Evolutionary conservation across 805 yeast species (phyloP).

Genomic region (Lipomyces sp.): DNA sequence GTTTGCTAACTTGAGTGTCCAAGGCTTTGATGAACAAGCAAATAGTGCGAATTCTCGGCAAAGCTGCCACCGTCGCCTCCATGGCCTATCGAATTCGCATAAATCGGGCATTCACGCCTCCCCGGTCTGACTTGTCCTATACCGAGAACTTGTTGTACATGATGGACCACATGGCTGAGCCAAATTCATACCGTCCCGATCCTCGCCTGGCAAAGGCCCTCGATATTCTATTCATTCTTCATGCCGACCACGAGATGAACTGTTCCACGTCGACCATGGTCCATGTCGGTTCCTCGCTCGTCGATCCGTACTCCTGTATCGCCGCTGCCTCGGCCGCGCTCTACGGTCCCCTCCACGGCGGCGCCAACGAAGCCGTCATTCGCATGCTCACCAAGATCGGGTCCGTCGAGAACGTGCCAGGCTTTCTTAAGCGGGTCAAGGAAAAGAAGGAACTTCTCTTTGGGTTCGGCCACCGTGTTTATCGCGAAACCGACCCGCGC

Average conservation of each 20-base stretch:
- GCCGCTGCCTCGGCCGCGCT: constrained; percentile 35
- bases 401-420: constrained; percentile 31
- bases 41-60: constrained; percentile 35
- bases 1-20: constrained; percentile 8
- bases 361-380: constrained; percentile 37
- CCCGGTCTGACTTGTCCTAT: constrained; percentile 34
- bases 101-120: constrained; percentile 33
- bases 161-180: constrained; percentile 38
- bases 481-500: constrained; percentile 36
- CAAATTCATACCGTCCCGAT: constrained; percentile 36
- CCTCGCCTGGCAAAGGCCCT: constrained; percentile 37
- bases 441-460: constrained; percentile 33
- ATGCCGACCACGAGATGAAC: constrained; percentile 38
- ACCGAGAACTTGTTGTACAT: constrained; percentile 37
- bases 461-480: constrained; percentile 37
- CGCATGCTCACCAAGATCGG: constrained; percentile 36
- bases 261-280: constrained; percentile 37
- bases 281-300: constrained; percentile 36
- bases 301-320: constrained; percentile 35
- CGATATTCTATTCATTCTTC: constrained; percentile 34
- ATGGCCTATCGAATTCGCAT: constrained; percentile 38
- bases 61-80: constrained; percentile 36
- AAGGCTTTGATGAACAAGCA: constrained; percentile 35
- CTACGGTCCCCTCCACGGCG: constrained; percentile 37
- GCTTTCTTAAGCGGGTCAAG: constrained; percentile 32